These are phyloP conservation scores for Raphanus hybrid DNA, from an alignment of 441 rosid species.

Conservation along the genomic window DNA sequence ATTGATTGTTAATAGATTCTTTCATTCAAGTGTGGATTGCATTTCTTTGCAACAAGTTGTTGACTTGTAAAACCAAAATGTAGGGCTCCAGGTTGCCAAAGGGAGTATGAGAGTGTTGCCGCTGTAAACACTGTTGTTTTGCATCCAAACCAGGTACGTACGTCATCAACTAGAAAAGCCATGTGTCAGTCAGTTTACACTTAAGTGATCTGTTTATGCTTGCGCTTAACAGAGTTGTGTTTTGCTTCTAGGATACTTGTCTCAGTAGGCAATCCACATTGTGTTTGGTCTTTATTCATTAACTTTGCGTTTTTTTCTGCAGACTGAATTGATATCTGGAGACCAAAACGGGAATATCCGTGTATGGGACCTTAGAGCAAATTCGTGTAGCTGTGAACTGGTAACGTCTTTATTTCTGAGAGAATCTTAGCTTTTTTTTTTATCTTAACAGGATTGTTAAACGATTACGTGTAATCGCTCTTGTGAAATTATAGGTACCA, in stretches of 20 bases:
- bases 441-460: neutral
- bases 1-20: neutral
- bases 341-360: slow-evolving; percentile 96
- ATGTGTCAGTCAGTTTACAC: neutral
- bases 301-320: slow-evolving; percentile 21
- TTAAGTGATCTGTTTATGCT: slow-evolving; percentile 5
- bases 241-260: neutral
- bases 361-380: slow-evolving; percentile 96
- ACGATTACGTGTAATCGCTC: neutral
- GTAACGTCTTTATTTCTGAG: slow-evolving; percentile 42
- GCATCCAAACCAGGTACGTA: slow-evolving; percentile 86
- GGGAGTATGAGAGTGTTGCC: slow-evolving; percentile 95
- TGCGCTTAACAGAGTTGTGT: slow-evolving; percentile 5
- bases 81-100: slow-evolving; percentile 97
- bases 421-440: too few relatives aligned
- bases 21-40: neutral
- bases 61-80: slow-evolving; percentile 35
- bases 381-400: slow-evolving; percentile 92
- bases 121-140: slow-evolving; percentile 93
- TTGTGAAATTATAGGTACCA: slow-evolving; percentile 67
- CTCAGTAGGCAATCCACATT: neutral
- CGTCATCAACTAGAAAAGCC: neutral
- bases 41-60: neutral
- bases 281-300: neutral
- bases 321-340: slow-evolving; percentile 95